Percentiles rank a stretch among this genome's conserved stretches.
These are phyloP conservation scores for Elaeis oleifera DNA, from an alignment of 202 grass and related monocot genomes.

Conservation along the genomic window DNA sequence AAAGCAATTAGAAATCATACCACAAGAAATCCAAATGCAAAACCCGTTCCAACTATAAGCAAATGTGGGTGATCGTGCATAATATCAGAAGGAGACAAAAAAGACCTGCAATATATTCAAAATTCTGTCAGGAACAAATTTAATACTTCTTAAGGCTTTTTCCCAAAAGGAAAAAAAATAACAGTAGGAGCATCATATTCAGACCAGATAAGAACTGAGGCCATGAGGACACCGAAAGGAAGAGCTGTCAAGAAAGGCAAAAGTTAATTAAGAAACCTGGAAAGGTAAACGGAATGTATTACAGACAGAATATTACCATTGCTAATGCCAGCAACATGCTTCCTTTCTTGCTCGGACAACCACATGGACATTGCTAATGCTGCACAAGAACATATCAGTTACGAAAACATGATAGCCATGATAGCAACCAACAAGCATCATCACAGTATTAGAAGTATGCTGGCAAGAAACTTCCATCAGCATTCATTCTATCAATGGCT, in stretches of 20 bases:
- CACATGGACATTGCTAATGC: constrained; percentile 73
- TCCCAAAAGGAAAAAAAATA: background rate
- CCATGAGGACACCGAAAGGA: constrained; percentile 62
- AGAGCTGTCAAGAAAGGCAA: constrained; percentile 48
- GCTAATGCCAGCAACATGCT: constrained; percentile 80
- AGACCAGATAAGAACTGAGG: constrained; percentile 79
- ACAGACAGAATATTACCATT: constrained; percentile 43
- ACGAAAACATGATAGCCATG: background rate
- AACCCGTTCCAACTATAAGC: constrained; percentile 90
- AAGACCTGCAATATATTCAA: constrained; percentile 32
- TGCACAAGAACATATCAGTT: constrained; percentile 16
- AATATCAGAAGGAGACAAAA: constrained; percentile 92
- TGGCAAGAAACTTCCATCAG: too few species aligned
- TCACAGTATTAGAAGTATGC: too few species aligned
- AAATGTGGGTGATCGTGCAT: constrained; percentile 88
- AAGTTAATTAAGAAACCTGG: background rate
- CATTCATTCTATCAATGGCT: too few species aligned
- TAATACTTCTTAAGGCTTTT: too few species aligned
- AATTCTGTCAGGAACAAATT: constrained; percentile 3
- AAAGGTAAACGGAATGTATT: constrained; percentile 2
- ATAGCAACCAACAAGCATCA: background rate
- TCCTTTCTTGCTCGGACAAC: constrained; percentile 74
- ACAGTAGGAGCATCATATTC: constrained; percentile 22
- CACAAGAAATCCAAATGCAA: constrained; percentile 97
- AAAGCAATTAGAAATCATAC: constrained; percentile 41